Evolutionary conservation across 2,329 filamentous ascomycete genomes (phyloP).

Genomic region (Didymella keratinophila): DNA sequence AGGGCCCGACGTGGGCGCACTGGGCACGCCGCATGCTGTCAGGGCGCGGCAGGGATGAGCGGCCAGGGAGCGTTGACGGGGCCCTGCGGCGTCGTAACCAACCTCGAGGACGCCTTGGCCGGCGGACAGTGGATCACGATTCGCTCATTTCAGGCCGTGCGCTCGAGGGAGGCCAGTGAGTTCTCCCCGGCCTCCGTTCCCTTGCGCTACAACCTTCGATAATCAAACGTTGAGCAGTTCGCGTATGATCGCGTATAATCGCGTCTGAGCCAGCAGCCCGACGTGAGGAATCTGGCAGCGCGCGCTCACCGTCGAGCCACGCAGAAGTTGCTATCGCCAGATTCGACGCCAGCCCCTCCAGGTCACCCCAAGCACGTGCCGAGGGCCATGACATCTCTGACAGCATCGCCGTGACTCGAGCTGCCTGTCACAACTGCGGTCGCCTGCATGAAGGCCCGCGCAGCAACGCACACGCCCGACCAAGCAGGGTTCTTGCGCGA

Average conservation of each 20-base stretch:
- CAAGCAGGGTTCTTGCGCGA: conserved; percentile 29
- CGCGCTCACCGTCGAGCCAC: background rate
- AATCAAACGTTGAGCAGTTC: conserved; percentile 10
- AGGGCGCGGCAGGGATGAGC: conserved; percentile 31
- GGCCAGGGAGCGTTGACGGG: conserved; percentile 39
- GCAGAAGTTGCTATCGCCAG: background rate
- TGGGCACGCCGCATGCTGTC: conserved; percentile 27
- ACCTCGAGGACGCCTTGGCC: conserved; percentile 20
- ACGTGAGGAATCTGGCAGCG: conserved; percentile 13
- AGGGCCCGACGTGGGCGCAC: conserved; percentile 14
- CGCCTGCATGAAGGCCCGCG: conserved; percentile 36
- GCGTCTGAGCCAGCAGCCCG: conserved; percentile 9
- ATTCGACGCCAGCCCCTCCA: background rate
- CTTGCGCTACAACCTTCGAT: conserved; percentile 16
- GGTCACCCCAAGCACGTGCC: background rate
- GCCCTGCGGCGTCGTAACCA: conserved; percentile 27
- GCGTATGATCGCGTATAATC: conserved; percentile 11
- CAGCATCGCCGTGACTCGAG: conserved; percentile 17
- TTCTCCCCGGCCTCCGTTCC: conserved; percentile 24
- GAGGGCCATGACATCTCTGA: conserved; percentile 11
- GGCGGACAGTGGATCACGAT: conserved; percentile 24
- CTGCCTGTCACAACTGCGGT: conserved; percentile 23
- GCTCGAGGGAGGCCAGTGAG: conserved; percentile 24
- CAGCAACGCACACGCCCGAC: conserved; percentile 30
- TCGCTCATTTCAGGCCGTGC: conserved; percentile 34